Evolutionary conservation across 768 basidiomycete genomes (phyloP).

Genomic region (Suillus weaverae): DNA sequence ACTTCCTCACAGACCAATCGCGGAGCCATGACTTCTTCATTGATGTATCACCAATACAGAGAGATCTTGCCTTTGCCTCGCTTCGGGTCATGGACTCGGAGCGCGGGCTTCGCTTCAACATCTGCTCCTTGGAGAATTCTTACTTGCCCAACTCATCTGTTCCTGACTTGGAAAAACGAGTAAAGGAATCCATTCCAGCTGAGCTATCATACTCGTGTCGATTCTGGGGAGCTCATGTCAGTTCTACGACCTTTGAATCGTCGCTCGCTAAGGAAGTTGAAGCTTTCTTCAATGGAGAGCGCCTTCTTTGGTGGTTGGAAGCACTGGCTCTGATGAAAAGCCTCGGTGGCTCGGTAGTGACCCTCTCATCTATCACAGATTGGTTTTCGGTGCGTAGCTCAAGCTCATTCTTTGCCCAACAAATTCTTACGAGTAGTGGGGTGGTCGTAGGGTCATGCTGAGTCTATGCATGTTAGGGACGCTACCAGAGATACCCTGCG

Average conservation of each 20-base stretch:
- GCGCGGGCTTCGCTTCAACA: background rate
- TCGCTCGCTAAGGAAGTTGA: background rate
- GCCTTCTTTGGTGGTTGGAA: background rate
- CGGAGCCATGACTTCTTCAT: slow-evolving; percentile 15
- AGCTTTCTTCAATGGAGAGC: background rate
- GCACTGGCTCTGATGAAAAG: background rate
- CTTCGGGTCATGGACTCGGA: background rate
- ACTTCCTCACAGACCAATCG: slow-evolving; percentile 20
- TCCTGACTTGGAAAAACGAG: background rate
- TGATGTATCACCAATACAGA: background rate
- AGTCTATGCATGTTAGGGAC: background rate
- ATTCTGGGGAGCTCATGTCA: background rate
- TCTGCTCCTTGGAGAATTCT: background rate
- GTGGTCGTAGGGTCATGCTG: background rate
- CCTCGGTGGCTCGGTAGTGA: background rate
- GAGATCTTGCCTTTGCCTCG: too few species aligned
- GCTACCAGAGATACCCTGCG: background rate
- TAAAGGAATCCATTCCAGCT: background rate
- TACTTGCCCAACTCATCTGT: background rate
- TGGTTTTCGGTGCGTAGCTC: background rate
- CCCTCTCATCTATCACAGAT: background rate
- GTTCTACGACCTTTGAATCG: background rate
- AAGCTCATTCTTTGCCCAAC: background rate
- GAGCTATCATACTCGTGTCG: background rate
- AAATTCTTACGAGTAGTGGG: background rate